Evolutionary conservation across 768 basidiomycete genomes (phyloP), one percentile per base, ranked within the genome.

Genomic region (Daedaleopsis sinensis): DNA sequence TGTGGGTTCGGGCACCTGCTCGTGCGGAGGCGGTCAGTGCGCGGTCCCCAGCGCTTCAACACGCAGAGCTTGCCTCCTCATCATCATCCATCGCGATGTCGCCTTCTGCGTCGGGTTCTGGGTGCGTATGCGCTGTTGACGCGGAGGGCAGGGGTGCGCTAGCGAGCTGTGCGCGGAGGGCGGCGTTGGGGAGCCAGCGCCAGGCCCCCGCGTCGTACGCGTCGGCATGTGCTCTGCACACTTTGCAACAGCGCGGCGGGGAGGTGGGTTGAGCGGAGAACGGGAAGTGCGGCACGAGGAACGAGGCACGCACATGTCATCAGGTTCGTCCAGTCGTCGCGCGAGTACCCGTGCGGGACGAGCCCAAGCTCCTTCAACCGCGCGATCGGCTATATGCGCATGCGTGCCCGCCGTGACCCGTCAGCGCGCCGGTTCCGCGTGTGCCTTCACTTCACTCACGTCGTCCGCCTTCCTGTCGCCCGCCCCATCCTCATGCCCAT

Each of bases 301-400:
- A 12, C 11, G 46, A 8, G n/a, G 21, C 6, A 55, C 54, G 27
- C 19, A 55, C 54, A 23, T n/a, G 54, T 55, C 54, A 55, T 55
- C 23, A 55, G 27, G 32, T 55, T 55, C 42, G 54, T 55, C 54
- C 54, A 55, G 15, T 55, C 54, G 54, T 55, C 54, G 54, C 42
- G 54, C 24, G 23, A 16, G 18, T 55, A 55, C 12, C 37, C 54
- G 4, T 5, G 27, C 13, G 54, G 43, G 27, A 55, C 42, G 32
- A 46, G 18, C 13, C 23, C 19, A 3, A 55, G 27, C 19, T 16
- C 13, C 54, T 55, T 37, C 27, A 55, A 13, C 42, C 24, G 16
- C 5, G 54, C 13, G 3, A 55, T 55, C 3, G 43, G 54, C 54
- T 55, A 16, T 12, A 13, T 16, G 13, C n/a, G n/a, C 19, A 19